Evolutionary conservation across 2,329 filamentous ascomycete species (phyloP), one percentile per base, ranked within the genome.

Genomic region (Apiospora kogelbergensis): DNA sequence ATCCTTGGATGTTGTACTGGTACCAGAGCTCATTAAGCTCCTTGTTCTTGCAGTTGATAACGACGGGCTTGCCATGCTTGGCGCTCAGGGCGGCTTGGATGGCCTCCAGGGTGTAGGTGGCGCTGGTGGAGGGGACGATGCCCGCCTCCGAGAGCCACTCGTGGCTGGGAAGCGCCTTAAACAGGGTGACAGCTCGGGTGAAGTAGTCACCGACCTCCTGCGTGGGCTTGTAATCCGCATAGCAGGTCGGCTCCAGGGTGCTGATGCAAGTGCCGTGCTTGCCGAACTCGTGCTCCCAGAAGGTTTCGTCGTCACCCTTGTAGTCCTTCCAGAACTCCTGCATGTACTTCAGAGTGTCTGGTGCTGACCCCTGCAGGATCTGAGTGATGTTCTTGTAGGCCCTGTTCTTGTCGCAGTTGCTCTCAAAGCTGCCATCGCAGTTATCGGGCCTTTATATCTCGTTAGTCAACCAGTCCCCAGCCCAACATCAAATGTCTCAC

Each of bases 201-300:
- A 93, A 93, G 80, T 88, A 94, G 76, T 91, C 90, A 15, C 88
- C 85, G 0, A 90, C 89, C 75, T 93, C 92, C 70, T 91, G 84
- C 13, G 86, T 86, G 0, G 85, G 79, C 68, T 83, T 79, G 77
- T 92, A 91, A 74, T 82, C 77, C 4, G 81, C 79, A 80, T 93
- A 94, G 82, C 92, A 94, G 22, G 80, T 78, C 0, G 91, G 87
- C 63, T 90, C 84, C 11, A 94, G 84, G 0, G 92, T 94, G 73
- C 84, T 89, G 72, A 93, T 88, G 80, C 91, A 93, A n/a, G 84
- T 86, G 68, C 92, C 92, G 77, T 94, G 92, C 78, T 93, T 94
- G 72, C 84, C 82, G 88, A 89, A 94, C 79, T 94, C 91, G 78
- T 93, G 91, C 76, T 91, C 83, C 91, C 91, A 94, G 73, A 94